phyloP scores from a whole-genome alignment of 2,329 filamentous ascomycete genomes.

The Ophiostoma australiae region DNA sequence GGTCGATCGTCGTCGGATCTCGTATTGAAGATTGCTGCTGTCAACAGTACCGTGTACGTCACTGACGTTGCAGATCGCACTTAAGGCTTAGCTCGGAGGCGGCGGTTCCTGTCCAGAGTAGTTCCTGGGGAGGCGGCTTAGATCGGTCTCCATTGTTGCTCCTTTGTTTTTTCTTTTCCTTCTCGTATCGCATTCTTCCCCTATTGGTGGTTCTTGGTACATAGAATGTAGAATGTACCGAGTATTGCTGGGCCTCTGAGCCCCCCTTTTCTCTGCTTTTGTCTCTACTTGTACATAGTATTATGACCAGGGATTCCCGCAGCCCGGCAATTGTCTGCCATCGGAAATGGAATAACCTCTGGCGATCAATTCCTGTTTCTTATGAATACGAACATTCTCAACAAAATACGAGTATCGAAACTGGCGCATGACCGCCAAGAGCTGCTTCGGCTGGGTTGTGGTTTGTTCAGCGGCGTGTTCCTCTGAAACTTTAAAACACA shows the following conservation, averaged over 20 bases:
- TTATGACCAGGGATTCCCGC: neutral
- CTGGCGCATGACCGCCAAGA: neutral
- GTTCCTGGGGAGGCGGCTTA: neutral
- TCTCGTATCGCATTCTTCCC: conserved; percentile 1
- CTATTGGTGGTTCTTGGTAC: neutral
- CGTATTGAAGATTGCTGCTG: neutral
- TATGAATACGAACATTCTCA: conserved; percentile 1
- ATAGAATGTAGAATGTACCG: no score
- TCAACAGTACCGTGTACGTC: neutral
- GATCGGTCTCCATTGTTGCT: neutral
- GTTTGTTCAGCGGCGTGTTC: neutral
- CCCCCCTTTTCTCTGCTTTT: no score
- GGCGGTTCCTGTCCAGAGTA: neutral
- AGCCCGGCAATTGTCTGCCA: neutral
- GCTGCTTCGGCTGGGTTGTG: neutral
- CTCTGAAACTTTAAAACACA: neutral
- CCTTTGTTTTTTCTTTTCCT: neutral
- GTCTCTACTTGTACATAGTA: no score
- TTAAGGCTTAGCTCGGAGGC: neutral
- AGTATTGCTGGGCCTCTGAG: neutral
- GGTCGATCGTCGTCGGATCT: conserved; percentile 7
- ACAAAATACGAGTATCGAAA: conserved; percentile 1
- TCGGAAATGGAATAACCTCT: neutral
- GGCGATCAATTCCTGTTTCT: neutral
- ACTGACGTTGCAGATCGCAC: conserved; percentile 2